These are phyloP conservation scores for Crucihimalaya himalaica DNA, from an alignment of 345 rosid species.

Conservation along the genomic window DNA sequence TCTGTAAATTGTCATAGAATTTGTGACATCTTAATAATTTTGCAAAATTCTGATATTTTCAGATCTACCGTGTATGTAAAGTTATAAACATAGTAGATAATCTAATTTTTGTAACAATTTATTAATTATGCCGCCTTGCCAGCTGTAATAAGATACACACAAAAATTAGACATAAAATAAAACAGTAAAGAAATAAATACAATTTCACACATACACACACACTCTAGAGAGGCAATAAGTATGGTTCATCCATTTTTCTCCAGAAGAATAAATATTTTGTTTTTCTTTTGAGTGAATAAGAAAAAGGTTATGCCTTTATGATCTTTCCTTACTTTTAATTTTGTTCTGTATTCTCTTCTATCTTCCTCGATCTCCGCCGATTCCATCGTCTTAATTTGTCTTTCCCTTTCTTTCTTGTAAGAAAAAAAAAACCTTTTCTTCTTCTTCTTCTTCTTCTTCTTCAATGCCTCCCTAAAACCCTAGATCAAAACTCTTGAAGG, in stretches of 20 bases:
- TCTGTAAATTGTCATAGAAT: neutral
- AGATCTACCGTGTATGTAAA: neutral
- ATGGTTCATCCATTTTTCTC: conserved; percentile 24
- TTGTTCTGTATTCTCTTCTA: conserved; percentile 1
- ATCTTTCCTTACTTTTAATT: neutral
- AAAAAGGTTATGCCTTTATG: conserved; percentile 33
- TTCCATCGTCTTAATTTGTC: conserved; percentile 29
- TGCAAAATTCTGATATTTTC: neutral
- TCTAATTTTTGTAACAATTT: conserved; percentile 1
- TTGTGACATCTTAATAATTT: neutral
- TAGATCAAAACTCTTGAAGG: neutral
- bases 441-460: conserved; percentile 10
- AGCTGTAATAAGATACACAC: conserved; percentile 20
- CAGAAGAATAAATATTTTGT: conserved; percentile 21
- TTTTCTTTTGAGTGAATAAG: neutral
- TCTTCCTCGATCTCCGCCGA: conserved; percentile 42
- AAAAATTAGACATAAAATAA: neutral
- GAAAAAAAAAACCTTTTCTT: neutral
- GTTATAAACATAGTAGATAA: conserved; percentile 21
- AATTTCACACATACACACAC: neutral
- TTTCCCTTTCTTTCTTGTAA: conserved; percentile 13
- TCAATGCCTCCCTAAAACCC: conserved; percentile 43
- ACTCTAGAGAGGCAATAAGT: neutral
- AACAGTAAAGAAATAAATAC: neutral
- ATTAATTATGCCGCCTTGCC: conserved; percentile 14